Percentiles rank a stretch among this genome's conserved stretches.
phyloP scores from a whole-genome alignment of 768 basidiomycete species.

The Mycena vitilis region DNA sequence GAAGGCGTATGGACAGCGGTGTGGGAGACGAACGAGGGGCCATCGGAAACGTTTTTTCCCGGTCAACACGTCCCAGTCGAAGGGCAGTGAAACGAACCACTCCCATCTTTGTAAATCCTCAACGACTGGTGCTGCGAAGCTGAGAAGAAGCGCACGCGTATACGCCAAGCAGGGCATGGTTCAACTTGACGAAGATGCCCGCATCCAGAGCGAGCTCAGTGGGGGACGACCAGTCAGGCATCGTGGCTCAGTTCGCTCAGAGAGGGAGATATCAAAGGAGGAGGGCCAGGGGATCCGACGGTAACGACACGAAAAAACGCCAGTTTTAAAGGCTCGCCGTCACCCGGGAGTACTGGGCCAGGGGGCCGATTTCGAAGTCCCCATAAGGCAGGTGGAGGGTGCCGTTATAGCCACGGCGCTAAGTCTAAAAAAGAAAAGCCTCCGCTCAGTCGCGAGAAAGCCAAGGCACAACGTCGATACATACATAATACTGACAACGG shows the following conservation, averaged over 20 bases:
- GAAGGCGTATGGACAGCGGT: conserved; percentile 6
- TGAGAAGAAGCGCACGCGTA: conserved; percentile 55
- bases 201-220: conserved; percentile 60
- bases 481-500: too few relatives aligned
- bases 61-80: conserved; percentile 57
- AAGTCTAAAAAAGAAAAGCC: too few relatives aligned
- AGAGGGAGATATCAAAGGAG: too few relatives aligned
- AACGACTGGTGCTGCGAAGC: conserved; percentile 7
- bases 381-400: too few relatives aligned
- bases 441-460: too few relatives aligned
- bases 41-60: conserved; percentile 56
- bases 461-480: too few relatives aligned
- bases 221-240: conserved; percentile 68
- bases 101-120: conserved; percentile 62
- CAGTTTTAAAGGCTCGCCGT: too few relatives aligned
- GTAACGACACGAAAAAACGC: too few relatives aligned
- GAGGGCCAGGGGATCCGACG: too few relatives aligned
- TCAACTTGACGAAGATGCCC: conserved; percentile 61
- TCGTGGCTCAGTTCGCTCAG: conserved; percentile 33
- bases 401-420: too few relatives aligned
- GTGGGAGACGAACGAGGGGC: conserved; percentile 52
- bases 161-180: conserved; percentile 69
- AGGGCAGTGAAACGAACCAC: conserved; percentile 63
- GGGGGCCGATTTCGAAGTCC: too few relatives aligned
- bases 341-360: too few relatives aligned